Percentiles rank a stretch among this genome's conserved stretches.
phyloP scores from a whole-genome alignment of 108 stramenopile genomes.

The Cyclotella cryptica region DNA sequence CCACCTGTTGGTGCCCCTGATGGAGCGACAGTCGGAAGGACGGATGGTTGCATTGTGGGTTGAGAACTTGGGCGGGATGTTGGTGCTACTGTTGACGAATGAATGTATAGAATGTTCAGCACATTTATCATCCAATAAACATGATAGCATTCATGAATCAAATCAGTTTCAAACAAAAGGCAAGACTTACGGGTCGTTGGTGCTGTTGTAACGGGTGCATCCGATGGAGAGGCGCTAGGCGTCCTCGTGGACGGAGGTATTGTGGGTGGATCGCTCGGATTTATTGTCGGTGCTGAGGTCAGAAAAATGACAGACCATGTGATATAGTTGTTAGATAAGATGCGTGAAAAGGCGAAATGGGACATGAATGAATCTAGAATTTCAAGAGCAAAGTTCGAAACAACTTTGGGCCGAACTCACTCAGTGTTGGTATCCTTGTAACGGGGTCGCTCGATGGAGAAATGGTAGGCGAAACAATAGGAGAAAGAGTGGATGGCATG shows the following conservation, averaged over 20 bases:
- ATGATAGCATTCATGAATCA: neutral
- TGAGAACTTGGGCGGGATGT: neutral
- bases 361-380: neutral
- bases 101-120: neutral
- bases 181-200: neutral
- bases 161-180: neutral
- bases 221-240: neutral
- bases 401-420: neutral
- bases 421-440: neutral
- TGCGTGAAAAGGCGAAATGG: neutral
- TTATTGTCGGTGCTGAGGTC: neutral
- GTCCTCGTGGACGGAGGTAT: neutral
- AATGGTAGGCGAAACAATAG: constrained; percentile 1
- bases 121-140: neutral
- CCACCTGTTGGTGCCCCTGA: neutral
- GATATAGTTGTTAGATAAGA: neutral
- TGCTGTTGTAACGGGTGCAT: neutral
- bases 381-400: neutral
- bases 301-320: neutral
- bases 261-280: neutral
- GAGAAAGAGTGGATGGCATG: neutral
- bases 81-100: neutral
- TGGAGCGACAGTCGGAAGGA: constrained; percentile 2
- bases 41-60: neutral
- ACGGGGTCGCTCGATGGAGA: neutral